Evolutionary conservation across 768 basidiomycete genomes (phyloP), one percentile per base, ranked within the genome.

Genomic region (Tricholoma matsutake): DNA sequence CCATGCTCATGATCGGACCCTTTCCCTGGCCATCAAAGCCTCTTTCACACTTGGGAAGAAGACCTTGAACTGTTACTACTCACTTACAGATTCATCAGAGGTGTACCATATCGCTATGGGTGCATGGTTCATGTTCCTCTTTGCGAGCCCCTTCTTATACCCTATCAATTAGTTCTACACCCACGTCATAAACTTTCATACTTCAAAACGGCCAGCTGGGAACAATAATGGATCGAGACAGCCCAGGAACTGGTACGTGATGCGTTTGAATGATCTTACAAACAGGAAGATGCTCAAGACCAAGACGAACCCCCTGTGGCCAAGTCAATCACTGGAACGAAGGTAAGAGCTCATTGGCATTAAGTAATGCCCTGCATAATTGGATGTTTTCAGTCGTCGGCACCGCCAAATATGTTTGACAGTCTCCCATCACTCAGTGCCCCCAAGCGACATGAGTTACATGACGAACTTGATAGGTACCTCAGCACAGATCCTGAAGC

Each of bases 121-220:
- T n/a, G n/a, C n/a, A n/a, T n/a, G n/a, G 20, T 16, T 22, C 20
- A 49, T 13, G 47, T 49, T 49, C 20, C 47, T 49, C 20, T 28
- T 49, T 49, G 47, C 47, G 14, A 43, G 41, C 16, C 41, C n/a
- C 41, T 43, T 43, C 41, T 43, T 11, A 43, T 43, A 76, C 57
- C 74, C 75, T 4, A 57, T 63, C 0, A 67, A 76, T 66, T 76
- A 76, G 64, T 66, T 76, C n/a, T n/a, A n/a, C n/a, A 76, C 57
- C 75, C 75, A 3, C 59, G 63, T 0, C 67, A 76, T 66, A 76
- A 76, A 63, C 68, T 76, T 2, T 49, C 59, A 25, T 78, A 77
- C 61, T 75, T 76, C 62, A 58, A 64, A 25, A 59, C 61, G 2
- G 57, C 63, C 2, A 41, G 60, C 2, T 76, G 75, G 75, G 59